Conservation (phyloP, 1,139 yeast species). For the Pichia sp. region DNA sequence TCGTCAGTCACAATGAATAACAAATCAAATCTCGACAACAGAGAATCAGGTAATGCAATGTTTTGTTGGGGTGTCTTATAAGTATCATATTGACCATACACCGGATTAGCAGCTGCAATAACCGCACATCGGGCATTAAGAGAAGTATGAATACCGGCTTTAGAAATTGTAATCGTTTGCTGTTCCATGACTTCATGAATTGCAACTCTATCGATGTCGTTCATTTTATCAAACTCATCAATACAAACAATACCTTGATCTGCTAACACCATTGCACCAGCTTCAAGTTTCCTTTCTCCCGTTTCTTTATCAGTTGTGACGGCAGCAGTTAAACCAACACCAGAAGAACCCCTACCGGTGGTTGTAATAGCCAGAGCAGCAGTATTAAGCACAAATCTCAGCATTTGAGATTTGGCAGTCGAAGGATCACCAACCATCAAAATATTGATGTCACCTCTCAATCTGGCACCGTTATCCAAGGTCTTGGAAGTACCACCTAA, state of each 20-base stretch:
- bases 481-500: conserved; percentile 94
- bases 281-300: conserved; percentile 93
- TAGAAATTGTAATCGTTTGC: conserved; percentile 96
- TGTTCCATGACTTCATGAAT: conserved; percentile 99
- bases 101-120: conserved; percentile 97
- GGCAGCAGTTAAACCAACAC: conserved; percentile 99
- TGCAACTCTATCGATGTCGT: conserved; percentile 93
- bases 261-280: conserved; percentile 99
- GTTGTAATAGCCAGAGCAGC: conserved; percentile 96
- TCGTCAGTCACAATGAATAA: conserved; percentile 95
- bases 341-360: conserved; percentile 98
- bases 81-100: conserved; percentile 92
- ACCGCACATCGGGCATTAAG: conserved; percentile 96
- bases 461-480: conserved; percentile 89
- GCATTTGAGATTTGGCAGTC: conserved; percentile 93
- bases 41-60: conserved; percentile 94
- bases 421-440: conserved; percentile 99
- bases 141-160: conserved; percentile 97
- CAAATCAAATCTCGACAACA: conserved; percentile 93
- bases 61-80: conserved; percentile 96
- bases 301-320: conserved; percentile 95
- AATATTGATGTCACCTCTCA: conserved; percentile 95
- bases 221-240: conserved; percentile 98
- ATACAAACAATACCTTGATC: conserved; percentile 97
- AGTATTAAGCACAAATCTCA: conserved; percentile 88